phyloP scores from a whole-genome alignment of 1,139 yeast genomes.

The Pneumocystis jirovecii region DNA sequence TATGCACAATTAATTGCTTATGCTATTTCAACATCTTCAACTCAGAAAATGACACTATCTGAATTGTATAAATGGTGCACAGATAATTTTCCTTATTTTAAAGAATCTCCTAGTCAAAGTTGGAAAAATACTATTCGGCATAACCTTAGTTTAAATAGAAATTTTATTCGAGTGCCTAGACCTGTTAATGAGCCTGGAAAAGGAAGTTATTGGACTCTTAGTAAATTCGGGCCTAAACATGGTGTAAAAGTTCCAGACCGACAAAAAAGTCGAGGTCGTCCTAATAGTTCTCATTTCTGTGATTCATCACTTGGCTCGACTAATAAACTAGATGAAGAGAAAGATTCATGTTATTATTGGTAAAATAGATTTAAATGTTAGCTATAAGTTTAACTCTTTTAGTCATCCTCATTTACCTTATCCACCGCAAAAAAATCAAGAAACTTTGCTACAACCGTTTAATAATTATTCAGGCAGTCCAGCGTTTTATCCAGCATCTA shows the following conservation, averaged over 20 bases:
- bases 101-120: conserved; percentile 91
- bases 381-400: not conserved
- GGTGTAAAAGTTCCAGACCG: not conserved
- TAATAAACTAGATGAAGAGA: no score
- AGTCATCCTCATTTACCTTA: not conserved
- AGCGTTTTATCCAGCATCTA: not conserved
- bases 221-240: not conserved
- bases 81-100: conserved; percentile 77
- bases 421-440: not conserved
- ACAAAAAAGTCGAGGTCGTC: not conserved
- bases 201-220: conserved; percentile 78
- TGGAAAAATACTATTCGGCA: conserved; percentile 97
- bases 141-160: conserved; percentile 68
- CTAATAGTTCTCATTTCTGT: not conserved
- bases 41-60: conserved; percentile 52
- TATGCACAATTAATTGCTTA: conserved; percentile 9
- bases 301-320: no score
- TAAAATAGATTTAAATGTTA: no score
- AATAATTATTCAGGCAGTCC: not conserved
- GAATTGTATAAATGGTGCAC: conserved; percentile 78
- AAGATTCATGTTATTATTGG: no score
- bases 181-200: conserved; percentile 38
- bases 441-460: not conserved
- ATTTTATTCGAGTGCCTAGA: conserved; percentile 60
- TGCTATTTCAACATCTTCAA: conserved; percentile 31